Percentiles rank a stretch among this genome's conserved stretches.
Conservation (phyloP, 228 moss, liverwort and hornwort species). For the Sphagnum magellanicum region DNA sequence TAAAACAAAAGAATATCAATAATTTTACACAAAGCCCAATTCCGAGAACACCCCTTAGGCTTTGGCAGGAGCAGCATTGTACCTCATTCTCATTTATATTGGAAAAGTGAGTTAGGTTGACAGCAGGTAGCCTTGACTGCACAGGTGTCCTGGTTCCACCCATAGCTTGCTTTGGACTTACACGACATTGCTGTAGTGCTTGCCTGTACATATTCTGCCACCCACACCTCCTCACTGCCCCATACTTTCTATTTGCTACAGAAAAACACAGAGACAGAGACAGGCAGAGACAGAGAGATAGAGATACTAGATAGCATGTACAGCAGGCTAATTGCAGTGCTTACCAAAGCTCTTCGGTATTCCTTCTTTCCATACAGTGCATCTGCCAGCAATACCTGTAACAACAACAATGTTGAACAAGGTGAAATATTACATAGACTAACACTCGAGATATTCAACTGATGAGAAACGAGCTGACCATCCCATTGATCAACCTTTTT, state of each 20-base stretch:
- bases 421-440: too few relatives aligned
- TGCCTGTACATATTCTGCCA: slow-evolving; percentile 79
- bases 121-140: slow-evolving; percentile 47
- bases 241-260: not conserved
- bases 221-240: slow-evolving; percentile 13
- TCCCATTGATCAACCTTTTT: too few relatives aligned
- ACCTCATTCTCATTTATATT: slow-evolving; percentile 76
- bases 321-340: slow-evolving; percentile 5
- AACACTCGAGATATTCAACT: too few relatives aligned
- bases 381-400: slow-evolving; percentile 68
- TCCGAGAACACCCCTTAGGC: not conserved
- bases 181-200: slow-evolving; percentile 67
- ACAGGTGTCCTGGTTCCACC: slow-evolving; percentile 52
- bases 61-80: not conserved
- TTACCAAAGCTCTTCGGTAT: slow-evolving; percentile 73
- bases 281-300: not conserved
- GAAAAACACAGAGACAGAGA: not conserved
- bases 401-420: not conserved
- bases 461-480: too few relatives aligned
- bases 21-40: not conserved
- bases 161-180: slow-evolving; percentile 50
- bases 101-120: slow-evolving; percentile 23
- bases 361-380: slow-evolving; percentile 81
- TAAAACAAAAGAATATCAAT: too few relatives aligned
- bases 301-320: too few relatives aligned